phyloP scores from a whole-genome alignment of 78 protist genomes.

The Chrysochromulina parva region DNA sequence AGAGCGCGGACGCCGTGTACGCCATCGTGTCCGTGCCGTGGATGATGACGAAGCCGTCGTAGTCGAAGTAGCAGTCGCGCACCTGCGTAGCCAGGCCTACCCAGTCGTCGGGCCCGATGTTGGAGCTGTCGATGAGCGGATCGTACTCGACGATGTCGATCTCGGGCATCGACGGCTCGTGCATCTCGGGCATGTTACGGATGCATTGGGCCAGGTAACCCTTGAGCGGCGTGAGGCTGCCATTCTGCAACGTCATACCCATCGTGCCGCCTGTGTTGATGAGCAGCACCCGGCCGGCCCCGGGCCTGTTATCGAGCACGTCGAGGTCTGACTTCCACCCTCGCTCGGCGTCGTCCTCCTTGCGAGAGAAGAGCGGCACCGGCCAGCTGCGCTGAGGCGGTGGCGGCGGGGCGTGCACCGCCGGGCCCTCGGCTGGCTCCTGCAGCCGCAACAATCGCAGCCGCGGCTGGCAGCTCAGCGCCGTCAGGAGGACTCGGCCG shows the following conservation, averaged over 20 bases:
- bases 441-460: no score
- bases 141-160: conserved; percentile 67
- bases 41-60: conserved; percentile 76
- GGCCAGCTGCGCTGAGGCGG: no score
- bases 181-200: not conserved
- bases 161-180: conserved; percentile 25
- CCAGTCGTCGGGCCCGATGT: conserved; percentile 70
- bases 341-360: no score
- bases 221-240: not conserved
- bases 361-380: no score
- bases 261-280: conserved; percentile 74
- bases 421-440: no score
- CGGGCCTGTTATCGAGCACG: no score
- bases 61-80: conserved; percentile 35
- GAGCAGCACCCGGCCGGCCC: conserved; percentile 42
- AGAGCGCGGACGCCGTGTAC: conserved; percentile 77
- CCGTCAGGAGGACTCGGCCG: no score
- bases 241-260: conserved; percentile 57
- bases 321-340: no score
- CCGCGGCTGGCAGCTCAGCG: no score
- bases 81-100: conserved; percentile 54
- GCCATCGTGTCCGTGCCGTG: conserved; percentile 89
- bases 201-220: not conserved
- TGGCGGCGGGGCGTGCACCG: no score
- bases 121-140: conserved; percentile 81